A percentile compares a stretch with the other conserved stretches of the same genome.
Conservation (phyloP, 2,329 filamentous ascomycete genomes). For the Phaeosphaeriaceae sp. region DNA sequence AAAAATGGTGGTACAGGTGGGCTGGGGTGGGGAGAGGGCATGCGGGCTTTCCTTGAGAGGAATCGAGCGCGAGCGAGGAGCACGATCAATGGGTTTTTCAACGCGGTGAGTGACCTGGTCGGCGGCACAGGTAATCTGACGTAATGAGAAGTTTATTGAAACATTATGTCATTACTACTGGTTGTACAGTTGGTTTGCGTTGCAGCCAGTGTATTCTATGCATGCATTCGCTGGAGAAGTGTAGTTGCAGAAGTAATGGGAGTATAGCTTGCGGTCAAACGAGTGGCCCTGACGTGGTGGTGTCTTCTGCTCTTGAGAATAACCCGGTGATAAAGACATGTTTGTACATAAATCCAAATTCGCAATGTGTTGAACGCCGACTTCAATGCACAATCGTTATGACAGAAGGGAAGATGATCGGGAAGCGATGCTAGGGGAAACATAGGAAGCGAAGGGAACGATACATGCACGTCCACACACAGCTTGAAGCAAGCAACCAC, state of each 20-base stretch:
- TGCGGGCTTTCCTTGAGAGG: background rate
- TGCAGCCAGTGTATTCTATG: background rate
- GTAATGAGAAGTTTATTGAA: background rate
- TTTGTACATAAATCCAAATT: background rate
- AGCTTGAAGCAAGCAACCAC: background rate
- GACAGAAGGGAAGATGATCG: background rate
- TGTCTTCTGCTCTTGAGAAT: constrained; percentile 9
- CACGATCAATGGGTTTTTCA: background rate
- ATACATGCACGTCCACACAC: background rate
- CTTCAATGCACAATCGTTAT: background rate
- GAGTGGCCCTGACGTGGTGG: constrained; percentile 26
- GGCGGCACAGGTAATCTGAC: background rate
- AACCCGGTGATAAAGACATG: background rate
- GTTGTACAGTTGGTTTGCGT: background rate
- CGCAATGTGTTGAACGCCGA: background rate
- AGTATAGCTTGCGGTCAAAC: constrained; percentile 4
- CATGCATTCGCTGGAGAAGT: background rate
- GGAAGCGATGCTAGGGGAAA: background rate
- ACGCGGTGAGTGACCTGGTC: background rate
- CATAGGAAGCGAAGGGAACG: background rate
- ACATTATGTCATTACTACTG: background rate
- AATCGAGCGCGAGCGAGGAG: background rate
- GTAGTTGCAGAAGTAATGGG: background rate
- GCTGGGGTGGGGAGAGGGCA: background rate
- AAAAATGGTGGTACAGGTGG: background rate